Evolutionary conservation across 805 yeast genomes (phyloP), one percentile per base, ranked within the genome.

Genomic region (Nakazawaea ambrosiae): DNA sequence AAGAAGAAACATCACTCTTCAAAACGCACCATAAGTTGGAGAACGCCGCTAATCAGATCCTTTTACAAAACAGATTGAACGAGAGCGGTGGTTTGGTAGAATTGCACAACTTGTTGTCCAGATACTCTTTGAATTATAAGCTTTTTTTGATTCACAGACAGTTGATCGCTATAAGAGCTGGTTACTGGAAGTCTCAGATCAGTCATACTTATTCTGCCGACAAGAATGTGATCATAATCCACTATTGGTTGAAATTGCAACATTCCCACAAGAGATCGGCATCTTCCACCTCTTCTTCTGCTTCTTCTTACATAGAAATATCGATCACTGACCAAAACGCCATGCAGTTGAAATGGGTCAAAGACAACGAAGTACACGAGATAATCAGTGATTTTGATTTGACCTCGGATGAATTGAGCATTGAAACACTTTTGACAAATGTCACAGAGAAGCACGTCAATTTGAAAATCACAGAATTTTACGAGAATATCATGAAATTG

Each of bases 91-190:
- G 78, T 0, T 60, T 83, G 19, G 42, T 48, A 0, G 80, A 78
- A 2, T 57, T 83, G 14, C 74, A 78, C 46, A 73, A 66, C 26
- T 61, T 79, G 1, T 57, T 83, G 30, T 75, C 76, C 42, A 63
- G 66, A 36, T 81, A 77, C 50, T 61, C 85, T 12, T 70, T 73
- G n/a, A 71, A 78, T 18, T 78, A 75, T 60, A 81, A 80, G 49
- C 61, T 84, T 10, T 73, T 78, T 44, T 53, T 76, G 15, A 58
- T 84, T 3, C 75, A 80, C 34, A 63, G 70, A 32, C 83, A 80
- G 49, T 55, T 84, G 40, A 61, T 64, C 23, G 66, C 65, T 16
- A 55, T 81, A 36, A 65, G 74, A 45, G 57, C 60, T 39, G 66
- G 70, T 4, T 49, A 68, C 4, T 81, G 87, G 87, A 64, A 75